These are phyloP conservation scores for Aspergillus sclerotiicarbonarius DNA, from an alignment of 495 filamentous ascomycete species.

Conservation along the genomic window DNA sequence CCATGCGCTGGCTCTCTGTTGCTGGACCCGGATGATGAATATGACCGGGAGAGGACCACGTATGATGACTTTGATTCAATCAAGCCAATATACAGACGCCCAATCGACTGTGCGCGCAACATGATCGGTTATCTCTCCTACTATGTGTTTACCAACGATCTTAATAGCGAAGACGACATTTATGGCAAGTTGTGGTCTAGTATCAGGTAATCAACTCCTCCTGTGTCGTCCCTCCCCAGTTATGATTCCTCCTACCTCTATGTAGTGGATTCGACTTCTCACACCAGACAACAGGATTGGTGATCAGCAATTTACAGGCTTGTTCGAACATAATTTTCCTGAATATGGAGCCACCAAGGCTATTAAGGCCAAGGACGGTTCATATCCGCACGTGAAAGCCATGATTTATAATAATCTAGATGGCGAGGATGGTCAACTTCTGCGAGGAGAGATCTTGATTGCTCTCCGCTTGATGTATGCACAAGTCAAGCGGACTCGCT, in stretches of 20 bases:
- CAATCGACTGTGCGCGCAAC: background rate
- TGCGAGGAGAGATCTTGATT: slow-evolving; percentile 12
- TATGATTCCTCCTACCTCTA: too few species aligned
- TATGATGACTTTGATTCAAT: background rate
- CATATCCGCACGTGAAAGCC: slow-evolving; percentile 9
- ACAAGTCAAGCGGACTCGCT: slow-evolving; percentile 5
- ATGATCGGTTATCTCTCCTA: background rate
- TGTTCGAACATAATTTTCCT: background rate
- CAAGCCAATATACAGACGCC: background rate
- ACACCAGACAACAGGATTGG: background rate
- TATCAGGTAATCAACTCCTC: background rate
- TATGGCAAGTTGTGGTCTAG: background rate
- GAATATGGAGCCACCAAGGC: background rate
- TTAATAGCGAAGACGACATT: background rate
- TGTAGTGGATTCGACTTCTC: background rate
- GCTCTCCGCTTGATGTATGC: slow-evolving; percentile 7
- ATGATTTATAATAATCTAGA: slow-evolving; percentile 14
- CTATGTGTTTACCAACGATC: background rate
- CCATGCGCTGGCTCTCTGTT: background rate
- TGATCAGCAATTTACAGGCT: background rate
- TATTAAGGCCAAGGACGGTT: background rate
- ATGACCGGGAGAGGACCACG: background rate
- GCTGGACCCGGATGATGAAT: background rate
- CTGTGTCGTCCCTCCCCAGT: too few species aligned
- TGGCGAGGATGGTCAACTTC: slow-evolving; percentile 8